These are phyloP conservation scores for Elaeagnus macrophylla DNA, from an alignment of 306 rosid genomes.

Conservation along the genomic window DNA sequence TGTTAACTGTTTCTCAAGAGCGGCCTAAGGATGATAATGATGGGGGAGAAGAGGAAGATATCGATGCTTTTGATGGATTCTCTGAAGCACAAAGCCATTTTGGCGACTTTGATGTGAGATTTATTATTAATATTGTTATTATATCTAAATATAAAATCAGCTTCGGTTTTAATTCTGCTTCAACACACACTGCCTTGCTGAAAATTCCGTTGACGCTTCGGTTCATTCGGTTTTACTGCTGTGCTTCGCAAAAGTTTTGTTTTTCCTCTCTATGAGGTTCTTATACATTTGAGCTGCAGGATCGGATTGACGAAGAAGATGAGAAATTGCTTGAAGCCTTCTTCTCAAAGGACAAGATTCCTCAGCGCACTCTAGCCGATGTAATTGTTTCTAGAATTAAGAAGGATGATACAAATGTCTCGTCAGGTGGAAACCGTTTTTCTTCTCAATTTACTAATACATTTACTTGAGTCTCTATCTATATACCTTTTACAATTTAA, in stretches of 20 bases:
- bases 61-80: constrained; percentile 58
- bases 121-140: neutral
- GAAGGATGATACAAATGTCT: constrained; percentile 42
- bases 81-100: constrained; percentile 45
- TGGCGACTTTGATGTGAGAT: constrained; percentile 37
- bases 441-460: neutral
- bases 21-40: constrained; percentile 15
- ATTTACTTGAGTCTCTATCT: neutral
- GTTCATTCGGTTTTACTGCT: no score
- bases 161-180: no score
- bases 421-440: constrained; percentile 37
- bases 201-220: neutral
- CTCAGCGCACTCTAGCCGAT: constrained; percentile 55
- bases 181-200: neutral
- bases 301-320: constrained; percentile 60
- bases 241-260: neutral
- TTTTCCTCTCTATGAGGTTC: neutral
- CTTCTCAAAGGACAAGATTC: constrained; percentile 32
- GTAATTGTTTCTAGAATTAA: constrained; percentile 60
- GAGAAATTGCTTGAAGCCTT: constrained; percentile 58
- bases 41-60: constrained; percentile 30
- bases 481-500: neutral
- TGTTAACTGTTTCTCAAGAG: constrained; percentile 16
- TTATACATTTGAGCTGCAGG: constrained; percentile 15
- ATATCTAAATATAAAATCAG: neutral